These are phyloP conservation scores for Monilinia fructicola DNA, from an alignment of 2,329 filamentous ascomycete species.

Conservation along the genomic window DNA sequence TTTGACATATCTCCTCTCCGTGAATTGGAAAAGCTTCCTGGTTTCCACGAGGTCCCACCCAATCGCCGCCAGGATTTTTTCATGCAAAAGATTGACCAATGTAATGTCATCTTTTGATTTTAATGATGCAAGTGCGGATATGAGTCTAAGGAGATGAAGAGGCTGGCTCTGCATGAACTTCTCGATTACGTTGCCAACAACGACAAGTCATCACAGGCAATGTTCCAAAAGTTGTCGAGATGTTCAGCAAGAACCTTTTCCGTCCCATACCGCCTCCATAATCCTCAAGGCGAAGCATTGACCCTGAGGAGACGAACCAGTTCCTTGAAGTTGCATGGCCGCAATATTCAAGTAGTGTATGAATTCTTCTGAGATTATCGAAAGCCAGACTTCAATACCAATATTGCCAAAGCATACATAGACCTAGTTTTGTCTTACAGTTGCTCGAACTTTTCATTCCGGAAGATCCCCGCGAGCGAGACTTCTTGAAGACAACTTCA, in stretches of 20 bases:
- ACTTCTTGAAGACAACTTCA: slow-evolving; percentile 99
- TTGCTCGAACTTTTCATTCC: slow-evolving; percentile 98
- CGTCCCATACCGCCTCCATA: slow-evolving; percentile 97
- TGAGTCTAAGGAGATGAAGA: slow-evolving; percentile 99
- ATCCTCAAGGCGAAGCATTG: slow-evolving; percentile 95
- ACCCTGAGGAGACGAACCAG: slow-evolving; percentile 96
- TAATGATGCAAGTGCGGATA: slow-evolving; percentile 95
- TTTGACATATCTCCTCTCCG: slow-evolving; percentile 97
- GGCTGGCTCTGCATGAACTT: slow-evolving; percentile 89
- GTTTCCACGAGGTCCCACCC: slow-evolving; percentile 95
- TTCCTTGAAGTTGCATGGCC: slow-evolving; percentile 97
- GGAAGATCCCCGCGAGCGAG: slow-evolving; percentile 91
- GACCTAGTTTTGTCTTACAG: slow-evolving; percentile 94
- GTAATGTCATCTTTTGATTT: slow-evolving; percentile 99
- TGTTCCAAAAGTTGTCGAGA: slow-evolving; percentile 97
- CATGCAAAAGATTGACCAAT: slow-evolving; percentile 99
- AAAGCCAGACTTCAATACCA: slow-evolving; percentile 99
- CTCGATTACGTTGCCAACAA: slow-evolving; percentile 99
- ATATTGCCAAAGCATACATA: slow-evolving; percentile 98
- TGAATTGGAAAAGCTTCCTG: slow-evolving; percentile 94
- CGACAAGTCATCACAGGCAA: slow-evolving; percentile 96
- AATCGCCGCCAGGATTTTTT: slow-evolving; percentile 94
- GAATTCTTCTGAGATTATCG: slow-evolving; percentile 97
- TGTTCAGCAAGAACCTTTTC: slow-evolving; percentile 99
- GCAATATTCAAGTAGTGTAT: slow-evolving; percentile 98